Evolutionary conservation across 1,139 yeast species (phyloP), one percentile per base, ranked within the genome.

Genomic region (Blastobotrys serpentis): DNA sequence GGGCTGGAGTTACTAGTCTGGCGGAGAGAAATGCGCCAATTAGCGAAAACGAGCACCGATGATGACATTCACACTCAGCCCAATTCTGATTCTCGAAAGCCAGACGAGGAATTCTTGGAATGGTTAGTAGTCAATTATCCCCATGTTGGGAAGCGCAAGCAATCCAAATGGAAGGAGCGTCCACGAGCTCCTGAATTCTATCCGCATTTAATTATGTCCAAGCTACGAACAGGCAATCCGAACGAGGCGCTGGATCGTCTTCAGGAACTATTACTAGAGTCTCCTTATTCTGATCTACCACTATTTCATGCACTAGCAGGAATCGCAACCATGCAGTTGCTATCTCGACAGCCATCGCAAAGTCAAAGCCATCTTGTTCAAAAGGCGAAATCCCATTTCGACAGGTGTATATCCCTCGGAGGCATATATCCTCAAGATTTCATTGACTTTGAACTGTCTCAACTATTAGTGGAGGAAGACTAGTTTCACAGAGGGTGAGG

Each of bases 261-360:
- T 13, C 71, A 72, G 32, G 77, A 73, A 39, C 56, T 76, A 43
- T 54, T 76, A 29, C 63, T 76, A 36, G 71, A 68, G 48, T 73
- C 76, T 1, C 81, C 81, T 0, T 76, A 68, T 56, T 69, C 68
- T 51, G 63, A 61, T 7, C 77, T 77, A 44, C 81, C 81, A 0
- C 63, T 66, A 0, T 66, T 71, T 42, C 69, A 71, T 42, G 57
- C 59, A 4, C 50, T 53, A 16, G 45, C 50, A 19, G 65, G 64
- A 1, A 51, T 59, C 10, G 66, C 65, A 2, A 43, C 46, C 17
- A 56, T 60, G 21, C 66, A 61, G 48, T 45, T 57, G 40, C 50
- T 56, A 42, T 50, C 49, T 6, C 32, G 29, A 11, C 54, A 51
- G 30, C 42, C 30, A 13, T 6, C 46, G 13, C 38, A 33, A 6